These are phyloP conservation scores for Podospora pseudocomata DNA, from an alignment of 495 filamentous ascomycete species.

Conservation along the genomic window DNA sequence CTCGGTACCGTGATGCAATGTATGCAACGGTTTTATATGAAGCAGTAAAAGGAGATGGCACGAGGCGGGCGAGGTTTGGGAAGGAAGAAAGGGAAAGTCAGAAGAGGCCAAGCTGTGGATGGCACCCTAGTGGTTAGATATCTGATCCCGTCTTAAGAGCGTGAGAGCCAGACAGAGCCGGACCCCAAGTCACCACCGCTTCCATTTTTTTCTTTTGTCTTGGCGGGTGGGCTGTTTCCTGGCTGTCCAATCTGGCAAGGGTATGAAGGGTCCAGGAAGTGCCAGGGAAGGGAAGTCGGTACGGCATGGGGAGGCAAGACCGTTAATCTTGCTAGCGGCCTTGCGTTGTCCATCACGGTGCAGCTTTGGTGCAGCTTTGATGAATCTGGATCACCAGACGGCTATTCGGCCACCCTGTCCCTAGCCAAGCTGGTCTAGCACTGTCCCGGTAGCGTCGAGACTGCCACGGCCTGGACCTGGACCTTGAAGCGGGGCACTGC, in stretches of 20 bases:
- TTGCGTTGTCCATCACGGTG: background rate
- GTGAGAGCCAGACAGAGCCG: background rate
- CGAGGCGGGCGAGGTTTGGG: background rate
- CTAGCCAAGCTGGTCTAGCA: background rate
- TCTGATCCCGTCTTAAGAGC: background rate
- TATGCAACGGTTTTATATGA: background rate
- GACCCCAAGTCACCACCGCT: constrained; percentile 13
- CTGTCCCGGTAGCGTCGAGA: background rate
- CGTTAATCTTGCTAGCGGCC: background rate
- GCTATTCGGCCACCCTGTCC: background rate
- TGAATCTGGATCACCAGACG: constrained; percentile 1
- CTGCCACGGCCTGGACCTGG: background rate
- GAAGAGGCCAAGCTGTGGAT: constrained; percentile 6
- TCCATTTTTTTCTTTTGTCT: constrained; percentile 26
- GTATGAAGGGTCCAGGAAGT: too few relatives aligned
- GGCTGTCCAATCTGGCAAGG: constrained; percentile 10
- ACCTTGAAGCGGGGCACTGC: background rate
- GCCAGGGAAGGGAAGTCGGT: background rate
- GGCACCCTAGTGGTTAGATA: constrained; percentile 10
- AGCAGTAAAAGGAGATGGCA: background rate
- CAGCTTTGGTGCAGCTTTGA: background rate
- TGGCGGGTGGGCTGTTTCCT: constrained; percentile 24
- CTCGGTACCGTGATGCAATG: background rate
- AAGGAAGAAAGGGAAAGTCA: background rate
- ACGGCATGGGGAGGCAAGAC: background rate